Base-by-base conservation (phyloP, 805 yeast genomes). In the Zygoascus tannicola region DNA sequence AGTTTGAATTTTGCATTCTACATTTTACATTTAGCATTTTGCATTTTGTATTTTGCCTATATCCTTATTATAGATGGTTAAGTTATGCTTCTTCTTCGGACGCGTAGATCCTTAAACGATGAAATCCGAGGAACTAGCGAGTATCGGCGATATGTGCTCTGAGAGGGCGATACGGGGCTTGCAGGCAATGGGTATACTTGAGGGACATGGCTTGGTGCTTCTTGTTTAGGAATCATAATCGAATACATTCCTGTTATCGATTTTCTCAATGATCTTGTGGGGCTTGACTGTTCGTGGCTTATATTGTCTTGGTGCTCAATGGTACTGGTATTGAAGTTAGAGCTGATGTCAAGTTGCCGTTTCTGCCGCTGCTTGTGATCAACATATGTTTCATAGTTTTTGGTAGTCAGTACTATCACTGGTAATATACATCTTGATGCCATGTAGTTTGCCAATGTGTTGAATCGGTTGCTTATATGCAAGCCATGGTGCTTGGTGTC, bases 381-480 rank as follows among this genome's bases (percentile, higher is more conserved):
- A n/a, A n/a, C n/a, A n/a, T n/a, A n/a, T n/a, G n/a, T 26, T 8
- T 26, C 30, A 26, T 8, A 7, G 12, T 26, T 26, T 26, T 26
- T 26, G 30, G 30, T 12, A 18, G 87, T 83, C 0, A 76, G 80
- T 40, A 80, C 73, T 20, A 81, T 69, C n/a, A 78, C 73, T 0
- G 88, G 87, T 14, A 80, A 70, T 3, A 80, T 77, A 51, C 71
- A 78, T 53, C 73, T 74, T 54, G 76, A 78, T 22, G 81, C 81
- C 38, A 80, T 65, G 40, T 84, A 64, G 56, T 80, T 85, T 20
- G 82, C 72, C 33, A 81, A 61, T 50, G 81, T 32, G 42, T 45
- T 46, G 18, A 48, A 74, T 4, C 82, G 74, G 34, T 64, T 64
- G 82, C 86, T 76, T 20, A 80, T 69, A 46, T 76, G 65, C 10